Conservation (phyloP, 176 grass and related monocot species). For the Oryza australiensis region DNA sequence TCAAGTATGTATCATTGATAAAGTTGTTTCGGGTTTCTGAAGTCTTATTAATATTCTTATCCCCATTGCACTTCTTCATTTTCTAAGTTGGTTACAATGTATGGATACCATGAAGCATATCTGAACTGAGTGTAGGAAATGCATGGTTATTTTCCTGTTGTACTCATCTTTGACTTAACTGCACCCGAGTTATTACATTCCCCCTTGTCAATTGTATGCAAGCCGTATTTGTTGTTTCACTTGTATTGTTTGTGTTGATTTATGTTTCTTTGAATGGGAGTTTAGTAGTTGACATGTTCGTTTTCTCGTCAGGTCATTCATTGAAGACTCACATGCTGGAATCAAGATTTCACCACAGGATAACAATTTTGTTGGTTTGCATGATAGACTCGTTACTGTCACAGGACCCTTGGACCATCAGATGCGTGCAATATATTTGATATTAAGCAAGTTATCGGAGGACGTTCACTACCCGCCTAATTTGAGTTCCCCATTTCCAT, state of each 20-base stretch:
- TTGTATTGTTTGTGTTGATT: conserved; percentile 6
- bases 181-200: not conserved
- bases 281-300: not conserved
- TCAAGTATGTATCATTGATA: conserved; percentile 63
- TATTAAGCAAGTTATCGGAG: conserved; percentile 84
- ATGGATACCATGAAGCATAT: not conserved
- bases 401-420: conserved; percentile 82
- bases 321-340: conserved; percentile 92
- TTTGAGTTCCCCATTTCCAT: conserved; percentile 84
- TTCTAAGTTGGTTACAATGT: not conserved
- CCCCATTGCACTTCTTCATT: conserved; percentile 8
- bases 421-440: conserved; percentile 83
- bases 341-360: conserved; percentile 99
- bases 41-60: conserved; percentile 5
- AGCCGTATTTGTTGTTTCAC: not conserved
- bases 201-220: not conserved
- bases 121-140: not conserved
- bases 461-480: conserved; percentile 91
- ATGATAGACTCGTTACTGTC: conserved; percentile 94
- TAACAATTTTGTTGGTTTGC: conserved; percentile 83
- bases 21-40: conserved; percentile 21
- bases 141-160: not conserved
- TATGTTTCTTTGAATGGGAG: not conserved
- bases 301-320: conserved; percentile 65
- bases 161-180: not conserved